Evolutionary conservation across 352 stramenopile species (phyloP).

Genomic region (Aphanomyces astaci): DNA sequence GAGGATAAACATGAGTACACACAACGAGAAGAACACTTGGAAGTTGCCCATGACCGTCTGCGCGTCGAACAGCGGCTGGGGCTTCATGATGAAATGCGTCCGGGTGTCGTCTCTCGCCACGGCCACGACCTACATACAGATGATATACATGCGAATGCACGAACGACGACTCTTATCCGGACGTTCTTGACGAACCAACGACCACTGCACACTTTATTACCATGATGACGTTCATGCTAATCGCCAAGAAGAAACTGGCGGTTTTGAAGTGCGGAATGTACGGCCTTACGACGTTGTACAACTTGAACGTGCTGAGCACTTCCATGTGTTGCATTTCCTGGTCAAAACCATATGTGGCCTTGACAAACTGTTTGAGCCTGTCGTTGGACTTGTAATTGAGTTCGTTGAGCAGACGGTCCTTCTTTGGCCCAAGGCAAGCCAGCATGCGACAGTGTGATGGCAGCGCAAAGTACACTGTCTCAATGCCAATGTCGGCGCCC

Average conservation of each 20-base stretch:
- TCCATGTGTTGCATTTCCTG: slow-evolving; percentile 18
- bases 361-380: slow-evolving; percentile 9
- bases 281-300: slow-evolving; percentile 16
- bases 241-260: slow-evolving; percentile 10
- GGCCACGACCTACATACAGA: slow-evolving; percentile 15
- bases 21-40: slow-evolving; percentile 12
- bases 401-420: background rate
- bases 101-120: background rate
- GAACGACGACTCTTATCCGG: background rate
- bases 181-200: too few species aligned
- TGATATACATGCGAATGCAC: too few species aligned
- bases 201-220: background rate
- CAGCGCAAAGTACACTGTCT: slow-evolving; percentile 11
- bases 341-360: background rate
- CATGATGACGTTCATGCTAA: slow-evolving; percentile 15
- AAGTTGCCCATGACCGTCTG: background rate
- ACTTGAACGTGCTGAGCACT: background rate
- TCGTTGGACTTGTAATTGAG: slow-evolving; percentile 8
- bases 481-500: background rate
- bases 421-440: background rate
- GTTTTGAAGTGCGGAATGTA: slow-evolving; percentile 19
- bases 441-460: slow-evolving; percentile 14
- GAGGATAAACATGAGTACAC: slow-evolving; percentile 10
- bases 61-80: background rate
- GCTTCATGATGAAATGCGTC: background rate